Evolutionary conservation across 495 filamentous ascomycete genomes (phyloP), one percentile per base, ranked within the genome.

Genomic region (Aspergillus funiculosus): DNA sequence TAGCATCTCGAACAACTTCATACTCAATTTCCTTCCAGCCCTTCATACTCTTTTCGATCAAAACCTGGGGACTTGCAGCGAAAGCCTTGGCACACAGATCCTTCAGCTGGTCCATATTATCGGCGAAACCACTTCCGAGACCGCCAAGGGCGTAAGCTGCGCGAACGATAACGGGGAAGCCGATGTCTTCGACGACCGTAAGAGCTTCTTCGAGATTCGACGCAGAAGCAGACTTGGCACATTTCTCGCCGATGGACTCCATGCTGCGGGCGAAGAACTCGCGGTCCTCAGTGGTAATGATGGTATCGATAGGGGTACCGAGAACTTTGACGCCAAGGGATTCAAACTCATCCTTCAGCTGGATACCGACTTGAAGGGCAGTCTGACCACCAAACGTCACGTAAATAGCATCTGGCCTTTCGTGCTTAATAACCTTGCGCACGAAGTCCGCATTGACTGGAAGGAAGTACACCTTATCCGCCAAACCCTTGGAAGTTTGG

Each of bases 21-120:
- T 98, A 98, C 60, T 98, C 92, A 43, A 96, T 89, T 63, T 98
- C 92, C 67, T 98, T 98, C 92, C 92, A 98, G 35, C 92, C 92
- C 67, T 98, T 98, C 92, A 98, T 98, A 69, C 88, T 94, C 62
- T 85, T 80, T 70, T 98, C 92, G 50, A 98, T 90, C 24, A 98
- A 73, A 4, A 98, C 87, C 68, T 98, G 92, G 2, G 92, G 92
- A 57, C 89, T 95, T 43, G 86, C 92, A 9, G 92, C 89, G 53
- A 98, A 85, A 15, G 92, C 91, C 62, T 91, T 94, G 58, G 85
- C 83, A 72, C 92, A 98, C n/a, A 96, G 80, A 3, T 92, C 87
- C 41, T 86, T 69, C 34, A 98, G 71, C 62, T 97, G 78, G n/a
- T 76, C 66, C 66, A 94, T 85, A 64, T 95, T 80, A 36, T 96